A percentile compares a stretch with the other conserved stretches of the same genome.
phyloP scores from a whole-genome alignment of 2,329 filamentous ascomycete genomes.

The Myotisia sp. region DNA sequence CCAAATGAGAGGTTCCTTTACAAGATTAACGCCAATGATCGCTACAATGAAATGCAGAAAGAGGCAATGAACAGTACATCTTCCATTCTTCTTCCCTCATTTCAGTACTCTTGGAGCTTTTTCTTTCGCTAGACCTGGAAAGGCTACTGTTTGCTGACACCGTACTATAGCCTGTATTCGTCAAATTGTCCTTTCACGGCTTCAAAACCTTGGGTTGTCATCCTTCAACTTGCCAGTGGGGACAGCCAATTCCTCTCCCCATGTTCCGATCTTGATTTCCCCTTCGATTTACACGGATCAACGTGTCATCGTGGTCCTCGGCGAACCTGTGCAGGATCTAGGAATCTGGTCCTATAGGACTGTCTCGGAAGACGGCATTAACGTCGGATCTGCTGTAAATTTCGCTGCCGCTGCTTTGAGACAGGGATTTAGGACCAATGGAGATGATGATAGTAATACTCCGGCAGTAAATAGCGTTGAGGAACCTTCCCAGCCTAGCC shows the following conservation, averaged over 20 bases:
- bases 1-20: slow-evolving; percentile 60
- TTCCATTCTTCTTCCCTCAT: background rate
- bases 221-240: slow-evolving; percentile 49
- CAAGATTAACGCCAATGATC: slow-evolving; percentile 56
- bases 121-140: background rate
- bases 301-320: slow-evolving; percentile 60
- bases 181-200: slow-evolving; percentile 46
- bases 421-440: slow-evolving; percentile 22
- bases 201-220: slow-evolving; percentile 46
- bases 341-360: slow-evolving; percentile 61
- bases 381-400: slow-evolving; percentile 54
- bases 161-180: slow-evolving; percentile 44
- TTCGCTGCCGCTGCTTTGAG: slow-evolving; percentile 41
- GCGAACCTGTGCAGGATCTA: slow-evolving; percentile 56
- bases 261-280: slow-evolving; percentile 56
- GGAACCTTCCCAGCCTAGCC: slow-evolving; percentile 13
- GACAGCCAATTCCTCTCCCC: slow-evolving; percentile 35
- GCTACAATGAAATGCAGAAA: slow-evolving; percentile 61
- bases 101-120: background rate
- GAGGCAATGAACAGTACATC: slow-evolving; percentile 57
- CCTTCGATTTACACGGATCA: slow-evolving; percentile 40
- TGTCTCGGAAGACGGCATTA: slow-evolving; percentile 49
- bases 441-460: slow-evolving; percentile 2
- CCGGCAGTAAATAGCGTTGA: slow-evolving; percentile 6
- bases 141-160: background rate